Conservation (phyloP, 352 stramenopile species). For the Globisporangium irregulare region DNA sequence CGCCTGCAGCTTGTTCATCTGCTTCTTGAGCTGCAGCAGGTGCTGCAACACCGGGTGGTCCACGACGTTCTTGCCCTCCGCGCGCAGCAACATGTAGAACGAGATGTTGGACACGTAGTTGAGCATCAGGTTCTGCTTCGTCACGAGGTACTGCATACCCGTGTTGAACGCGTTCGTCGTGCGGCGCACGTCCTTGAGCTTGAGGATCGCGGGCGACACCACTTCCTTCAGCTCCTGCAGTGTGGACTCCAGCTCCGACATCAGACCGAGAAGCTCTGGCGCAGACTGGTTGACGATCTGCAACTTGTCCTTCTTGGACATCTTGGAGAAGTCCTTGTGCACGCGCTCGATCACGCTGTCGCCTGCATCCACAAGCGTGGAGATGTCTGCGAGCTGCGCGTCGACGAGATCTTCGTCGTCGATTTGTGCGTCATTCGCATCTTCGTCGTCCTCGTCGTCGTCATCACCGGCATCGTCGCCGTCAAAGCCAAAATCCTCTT, state of each 20-base stretch:
- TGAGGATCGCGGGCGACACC: slow-evolving; percentile 62
- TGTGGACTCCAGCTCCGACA: slow-evolving; percentile 62
- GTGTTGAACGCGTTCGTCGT: slow-evolving; percentile 56
- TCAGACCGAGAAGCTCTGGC: slow-evolving; percentile 71
- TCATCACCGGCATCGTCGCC: slow-evolving; percentile 34
- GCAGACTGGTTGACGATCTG: slow-evolving; percentile 82
- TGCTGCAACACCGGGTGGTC: slow-evolving; percentile 81
- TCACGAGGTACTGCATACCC: slow-evolving; percentile 74
- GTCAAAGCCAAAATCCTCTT: slow-evolving; percentile 82
- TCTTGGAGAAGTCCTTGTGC: slow-evolving; percentile 80
- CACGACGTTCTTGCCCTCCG: slow-evolving; percentile 74
- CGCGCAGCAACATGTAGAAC: slow-evolving; percentile 81
- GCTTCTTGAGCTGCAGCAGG: slow-evolving; percentile 71
- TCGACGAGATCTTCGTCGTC: slow-evolving; percentile 73
- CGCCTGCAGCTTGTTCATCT: slow-evolving; percentile 57
- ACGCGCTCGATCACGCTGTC: slow-evolving; percentile 59
- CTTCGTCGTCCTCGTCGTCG: slow-evolving; percentile 32
- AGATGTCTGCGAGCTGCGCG: slow-evolving; percentile 75
- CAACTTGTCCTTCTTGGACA: slow-evolving; percentile 86
- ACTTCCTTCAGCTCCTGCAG: slow-evolving; percentile 65
- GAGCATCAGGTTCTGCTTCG: slow-evolving; percentile 76
- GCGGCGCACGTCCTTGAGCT: slow-evolving; percentile 64
- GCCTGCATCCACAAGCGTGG: slow-evolving; percentile 54
- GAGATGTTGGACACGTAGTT: slow-evolving; percentile 87
- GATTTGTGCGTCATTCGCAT: slow-evolving; percentile 19